Evolutionary conservation across 2,329 filamentous ascomycete species (phyloP).

Genomic region (Periconia macrospinosa): DNA sequence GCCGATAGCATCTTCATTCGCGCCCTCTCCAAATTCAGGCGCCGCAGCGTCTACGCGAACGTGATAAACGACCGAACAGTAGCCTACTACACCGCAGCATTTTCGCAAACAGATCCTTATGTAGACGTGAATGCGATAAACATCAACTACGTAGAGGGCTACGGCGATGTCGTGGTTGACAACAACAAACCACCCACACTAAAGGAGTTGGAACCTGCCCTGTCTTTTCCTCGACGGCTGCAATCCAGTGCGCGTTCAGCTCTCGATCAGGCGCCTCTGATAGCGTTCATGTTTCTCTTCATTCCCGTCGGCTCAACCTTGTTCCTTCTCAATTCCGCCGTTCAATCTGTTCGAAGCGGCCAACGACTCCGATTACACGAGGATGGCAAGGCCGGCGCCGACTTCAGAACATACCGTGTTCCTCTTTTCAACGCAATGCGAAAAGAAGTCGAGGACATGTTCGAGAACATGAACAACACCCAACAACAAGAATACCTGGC

Average conservation of each 20-base stretch:
- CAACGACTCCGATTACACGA: slow-evolving; percentile 78
- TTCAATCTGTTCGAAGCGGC: slow-evolving; percentile 76
- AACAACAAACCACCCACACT: slow-evolving; percentile 61
- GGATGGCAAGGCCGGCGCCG: slow-evolving; percentile 66
- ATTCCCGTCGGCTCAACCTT: slow-evolving; percentile 71
- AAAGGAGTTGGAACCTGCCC: slow-evolving; percentile 35
- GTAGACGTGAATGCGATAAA: slow-evolving; percentile 67
- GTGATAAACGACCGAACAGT: slow-evolving; percentile 83
- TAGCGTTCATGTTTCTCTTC: slow-evolving; percentile 67
- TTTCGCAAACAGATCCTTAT: slow-evolving; percentile 78
- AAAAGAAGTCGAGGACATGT: slow-evolving; percentile 74
- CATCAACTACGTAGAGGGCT: slow-evolving; percentile 73
- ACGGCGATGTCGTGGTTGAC: slow-evolving; percentile 76
- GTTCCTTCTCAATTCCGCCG: slow-evolving; percentile 73
- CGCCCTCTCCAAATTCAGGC: slow-evolving; percentile 73
- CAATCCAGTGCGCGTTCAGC: slow-evolving; percentile 39
- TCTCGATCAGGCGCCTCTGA: slow-evolving; percentile 62
- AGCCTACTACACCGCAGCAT: slow-evolving; percentile 79
- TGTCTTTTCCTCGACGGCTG: slow-evolving; percentile 42
- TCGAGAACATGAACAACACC: slow-evolving; percentile 70
- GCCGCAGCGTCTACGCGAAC: slow-evolving; percentile 80
- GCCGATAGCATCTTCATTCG: slow-evolving; percentile 82
- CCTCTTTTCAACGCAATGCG: slow-evolving; percentile 75
- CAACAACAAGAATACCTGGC: slow-evolving; percentile 73
- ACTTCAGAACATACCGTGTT: slow-evolving; percentile 71